A percentile compares a stretch with the other conserved stretches of the same genome.
Conservation (phyloP, 2,329 filamentous ascomycete genomes). For the Penicillium sp. region DNA sequence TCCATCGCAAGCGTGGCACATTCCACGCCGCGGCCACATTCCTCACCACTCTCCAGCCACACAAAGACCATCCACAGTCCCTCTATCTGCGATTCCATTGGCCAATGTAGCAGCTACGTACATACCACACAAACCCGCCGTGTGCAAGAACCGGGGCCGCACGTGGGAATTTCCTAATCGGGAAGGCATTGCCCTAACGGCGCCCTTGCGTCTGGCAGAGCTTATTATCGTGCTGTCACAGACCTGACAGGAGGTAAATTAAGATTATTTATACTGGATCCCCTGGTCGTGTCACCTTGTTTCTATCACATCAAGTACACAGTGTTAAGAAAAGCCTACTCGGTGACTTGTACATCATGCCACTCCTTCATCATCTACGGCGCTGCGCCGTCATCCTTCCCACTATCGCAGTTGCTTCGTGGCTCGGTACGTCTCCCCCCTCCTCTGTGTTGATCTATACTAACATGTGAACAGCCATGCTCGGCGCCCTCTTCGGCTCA, state of each 20-base stretch:
- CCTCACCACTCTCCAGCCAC: background rate
- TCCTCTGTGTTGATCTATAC: background rate
- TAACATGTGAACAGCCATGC: constrained; percentile 9
- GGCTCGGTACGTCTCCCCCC: constrained; percentile 5
- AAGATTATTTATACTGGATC: too few relatives aligned
- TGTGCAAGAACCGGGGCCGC: background rate
- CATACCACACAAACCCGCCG: background rate
- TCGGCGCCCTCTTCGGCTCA: constrained; percentile 9
- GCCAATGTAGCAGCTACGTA: background rate
- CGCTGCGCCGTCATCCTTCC: constrained; percentile 9
- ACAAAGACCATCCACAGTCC: background rate
- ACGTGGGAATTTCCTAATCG: background rate
- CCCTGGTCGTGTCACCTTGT: too few relatives aligned
- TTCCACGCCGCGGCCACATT: constrained; percentile 8
- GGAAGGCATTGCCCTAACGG: background rate
- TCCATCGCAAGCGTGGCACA: background rate
- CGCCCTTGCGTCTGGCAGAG: background rate
- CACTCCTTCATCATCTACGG: background rate
- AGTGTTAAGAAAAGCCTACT: background rate
- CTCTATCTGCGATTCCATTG: background rate
- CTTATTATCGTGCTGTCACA: background rate
- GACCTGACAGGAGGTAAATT: too few relatives aligned
- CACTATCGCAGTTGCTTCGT: constrained; percentile 9
- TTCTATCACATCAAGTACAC: background rate
- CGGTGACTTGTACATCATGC: too few relatives aligned